Conservation (phyloP, 2,329 filamentous ascomycete genomes). For the Phaeosphaeria sp. region DNA sequence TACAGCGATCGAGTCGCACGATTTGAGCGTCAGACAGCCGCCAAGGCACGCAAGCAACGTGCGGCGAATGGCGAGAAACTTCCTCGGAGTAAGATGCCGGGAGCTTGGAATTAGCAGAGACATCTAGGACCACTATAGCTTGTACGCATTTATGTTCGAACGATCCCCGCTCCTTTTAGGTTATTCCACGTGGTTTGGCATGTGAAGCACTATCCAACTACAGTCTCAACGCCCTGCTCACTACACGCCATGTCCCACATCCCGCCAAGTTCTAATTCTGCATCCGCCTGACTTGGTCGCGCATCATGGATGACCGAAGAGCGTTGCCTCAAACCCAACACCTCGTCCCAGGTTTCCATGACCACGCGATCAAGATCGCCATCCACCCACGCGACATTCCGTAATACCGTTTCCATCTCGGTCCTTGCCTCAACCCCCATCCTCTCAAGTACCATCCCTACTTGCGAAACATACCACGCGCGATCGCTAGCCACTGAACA, state of each 20-base stretch:
- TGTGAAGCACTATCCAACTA: not conserved
- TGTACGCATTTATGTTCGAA: no score
- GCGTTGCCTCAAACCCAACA: not conserved
- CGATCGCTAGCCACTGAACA: constrained; percentile 14
- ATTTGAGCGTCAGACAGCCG: constrained; percentile 7
- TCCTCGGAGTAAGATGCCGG: constrained; percentile 12
- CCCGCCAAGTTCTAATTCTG: not conserved
- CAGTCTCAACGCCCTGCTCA: not conserved
- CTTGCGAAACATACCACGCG: constrained; percentile 23
- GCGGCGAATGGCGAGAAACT: constrained; percentile 9
- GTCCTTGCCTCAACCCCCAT: constrained; percentile 16
- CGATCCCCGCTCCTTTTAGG: no score
- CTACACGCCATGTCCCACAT: not conserved
- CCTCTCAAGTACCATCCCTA: not conserved
- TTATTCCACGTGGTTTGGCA: no score
- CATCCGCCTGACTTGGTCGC: no score
- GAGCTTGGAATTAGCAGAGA: constrained; percentile 16
- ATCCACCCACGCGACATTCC: constrained; percentile 33
- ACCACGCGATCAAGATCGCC: constrained; percentile 18
- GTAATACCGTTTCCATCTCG: constrained; percentile 16
- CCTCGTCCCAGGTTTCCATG: constrained; percentile 17
- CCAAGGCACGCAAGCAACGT: constrained; percentile 18
- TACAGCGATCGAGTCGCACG: not conserved
- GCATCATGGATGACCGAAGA: not conserved
- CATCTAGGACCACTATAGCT: no score